Evolutionary conservation across 495 filamentous ascomycete species (phyloP), one percentile per base, ranked within the genome.

Genomic region (Cairneyella variabilis): DNA sequence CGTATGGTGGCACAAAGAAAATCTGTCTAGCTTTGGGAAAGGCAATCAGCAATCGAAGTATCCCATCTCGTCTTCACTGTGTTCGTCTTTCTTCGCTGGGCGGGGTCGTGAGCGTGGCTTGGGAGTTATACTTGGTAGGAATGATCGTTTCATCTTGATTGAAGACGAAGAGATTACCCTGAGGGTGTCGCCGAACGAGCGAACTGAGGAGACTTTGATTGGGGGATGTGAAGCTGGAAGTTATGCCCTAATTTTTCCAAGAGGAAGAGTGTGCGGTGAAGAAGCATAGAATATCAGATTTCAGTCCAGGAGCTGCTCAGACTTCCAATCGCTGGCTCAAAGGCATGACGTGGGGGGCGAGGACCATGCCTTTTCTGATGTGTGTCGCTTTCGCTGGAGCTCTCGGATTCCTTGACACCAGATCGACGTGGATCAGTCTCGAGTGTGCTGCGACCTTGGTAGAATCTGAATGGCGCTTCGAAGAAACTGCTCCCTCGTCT

Each of bases 401-500:
- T 51, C 18, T 57, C 48, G 11, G 54, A 27, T 5, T 39, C 40
- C 14, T 44, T 21, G 16, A 3, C 21, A 4, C 38, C 54, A 1
- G 32, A 46, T 4, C 26, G 39, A 17, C 54, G 47, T 10, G 45
- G 17, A 22, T 57, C 54, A 27, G 48, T 32, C 32, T 57, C 47
- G 6, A 57, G 41, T 9, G 54, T 57, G 20, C 47, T 51, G 26
- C 54, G 46, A 3, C 54, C 54, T 48, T 58, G 48, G 37, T 53
- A 58, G 27, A 58, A 58, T 28, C 61, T 60, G 14, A 66, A 56
- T n/a, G 66, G 66, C 0, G 76, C 75, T 56, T 81, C 76, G 4
- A 78, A 61, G 43, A 78, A 80, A 0, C 76, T 49, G 6, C 72
- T 70, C 0, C 77, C 79, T 9, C 64, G 62, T 18, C 69, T 63